These are phyloP conservation scores for Cladophialophora immunda DNA, from an alignment of 2,329 filamentous ascomycete genomes.

Conservation along the genomic window DNA sequence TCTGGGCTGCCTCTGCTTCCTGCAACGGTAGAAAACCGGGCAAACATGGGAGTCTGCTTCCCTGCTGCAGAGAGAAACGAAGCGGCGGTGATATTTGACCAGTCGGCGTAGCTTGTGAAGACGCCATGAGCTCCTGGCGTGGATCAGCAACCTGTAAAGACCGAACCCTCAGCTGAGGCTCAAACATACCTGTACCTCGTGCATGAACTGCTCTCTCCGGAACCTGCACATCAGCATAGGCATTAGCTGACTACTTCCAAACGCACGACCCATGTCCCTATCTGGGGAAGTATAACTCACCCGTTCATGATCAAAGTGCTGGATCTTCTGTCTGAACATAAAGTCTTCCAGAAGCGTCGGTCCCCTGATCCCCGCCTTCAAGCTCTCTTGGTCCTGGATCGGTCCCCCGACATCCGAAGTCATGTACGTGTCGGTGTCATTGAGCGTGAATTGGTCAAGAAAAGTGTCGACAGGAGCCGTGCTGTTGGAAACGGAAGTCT, in stretches of 20 bases:
- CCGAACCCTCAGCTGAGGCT: not conserved
- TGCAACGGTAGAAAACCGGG: conserved; percentile 9
- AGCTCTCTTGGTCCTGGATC: conserved; percentile 9
- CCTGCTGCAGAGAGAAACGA: conserved; percentile 13
- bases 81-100: conserved; percentile 15
- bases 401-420: conserved; percentile 5
- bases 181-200: conserved; percentile 1
- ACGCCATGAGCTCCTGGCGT: conserved; percentile 10
- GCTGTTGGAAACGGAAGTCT: not conserved
- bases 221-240: not conserved
- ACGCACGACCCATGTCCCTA: not conserved
- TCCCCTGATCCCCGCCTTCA: conserved; percentile 8
- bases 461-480: conserved; percentile 9
- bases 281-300: not conserved
- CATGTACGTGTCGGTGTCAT: conserved; percentile 9
- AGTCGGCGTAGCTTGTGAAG: conserved; percentile 11
- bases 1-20: conserved; percentile 13
- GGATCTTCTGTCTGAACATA: conserved; percentile 20
- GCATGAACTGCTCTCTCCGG: conserved; percentile 15
- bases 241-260: not conserved
- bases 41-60: conserved; percentile 7
- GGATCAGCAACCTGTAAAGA: not conserved
- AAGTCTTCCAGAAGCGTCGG: conserved; percentile 10
- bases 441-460: conserved; percentile 16
- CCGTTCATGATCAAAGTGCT: conserved; percentile 17